Conservation (phyloP, 176 grass and related monocot species). For the Oryza meridionalis region DNA sequence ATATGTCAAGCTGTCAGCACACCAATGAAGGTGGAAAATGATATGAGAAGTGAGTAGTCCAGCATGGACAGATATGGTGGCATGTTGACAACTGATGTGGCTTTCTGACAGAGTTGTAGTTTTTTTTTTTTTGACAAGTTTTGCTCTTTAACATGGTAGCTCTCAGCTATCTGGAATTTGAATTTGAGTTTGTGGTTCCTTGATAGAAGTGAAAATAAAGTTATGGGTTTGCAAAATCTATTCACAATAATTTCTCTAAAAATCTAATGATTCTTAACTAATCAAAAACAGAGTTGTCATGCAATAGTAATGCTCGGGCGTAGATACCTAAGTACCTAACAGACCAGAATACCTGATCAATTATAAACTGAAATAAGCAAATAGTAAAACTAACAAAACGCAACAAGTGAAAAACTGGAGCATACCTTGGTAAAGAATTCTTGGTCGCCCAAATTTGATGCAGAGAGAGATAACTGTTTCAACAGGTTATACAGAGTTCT, state of each 20-base stretch:
- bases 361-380: constrained; percentile 11
- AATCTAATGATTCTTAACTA: neutral
- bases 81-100: neutral
- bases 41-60: neutral
- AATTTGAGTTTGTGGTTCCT: neutral
- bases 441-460: constrained; percentile 71
- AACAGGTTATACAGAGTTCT: constrained; percentile 38
- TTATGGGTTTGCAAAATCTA: neutral
- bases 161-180: neutral
- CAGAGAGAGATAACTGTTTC: constrained; percentile 82
- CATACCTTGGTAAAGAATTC: constrained; percentile 73
- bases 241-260: neutral
- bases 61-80: neutral
- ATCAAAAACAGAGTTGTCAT: neutral
- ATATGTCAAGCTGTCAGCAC: neutral
- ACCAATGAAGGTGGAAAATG: neutral
- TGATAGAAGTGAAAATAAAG: neutral
- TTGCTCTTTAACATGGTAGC: neutral
- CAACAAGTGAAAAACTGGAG: constrained; percentile 33
- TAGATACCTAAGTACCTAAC: neutral
- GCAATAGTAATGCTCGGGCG: constrained; percentile 1
- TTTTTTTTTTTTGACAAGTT: neutral
- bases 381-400: constrained; percentile 28
- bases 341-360: neutral
- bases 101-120: neutral